These are phyloP conservation scores for Macadamia integrifolia DNA, from an alignment of 164 flowering plant species.

Conservation along the genomic window DNA sequence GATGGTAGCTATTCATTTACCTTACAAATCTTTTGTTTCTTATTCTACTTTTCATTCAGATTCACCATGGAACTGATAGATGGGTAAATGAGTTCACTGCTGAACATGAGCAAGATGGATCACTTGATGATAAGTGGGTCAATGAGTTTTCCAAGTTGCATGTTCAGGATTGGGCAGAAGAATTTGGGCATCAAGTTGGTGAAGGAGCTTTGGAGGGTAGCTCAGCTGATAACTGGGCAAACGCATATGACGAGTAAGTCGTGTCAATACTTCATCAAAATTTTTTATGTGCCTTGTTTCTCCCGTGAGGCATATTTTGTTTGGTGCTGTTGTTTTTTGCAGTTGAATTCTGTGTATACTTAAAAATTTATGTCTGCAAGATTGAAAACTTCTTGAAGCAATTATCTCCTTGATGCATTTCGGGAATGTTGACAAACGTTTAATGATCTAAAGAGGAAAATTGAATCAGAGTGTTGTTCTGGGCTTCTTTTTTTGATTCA, in stretches of 20 bases:
- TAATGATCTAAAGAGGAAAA: no score
- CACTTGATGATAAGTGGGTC: constrained; percentile 73
- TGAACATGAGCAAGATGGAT: constrained; percentile 37
- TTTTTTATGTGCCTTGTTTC: no score
- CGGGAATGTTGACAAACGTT: no score
- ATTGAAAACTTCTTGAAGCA: not conserved
- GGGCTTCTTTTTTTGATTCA: no score
- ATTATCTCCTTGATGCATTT: not conserved
- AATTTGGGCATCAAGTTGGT: constrained; percentile 64
- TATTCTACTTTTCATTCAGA: constrained; percentile 34
- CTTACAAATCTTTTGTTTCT: constrained; percentile 9
- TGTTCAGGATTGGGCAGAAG: constrained; percentile 84
- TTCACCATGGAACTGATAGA: constrained; percentile 45
- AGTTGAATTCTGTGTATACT: not conserved
- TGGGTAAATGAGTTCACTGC: constrained; percentile 76
- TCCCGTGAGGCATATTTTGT: not conserved
- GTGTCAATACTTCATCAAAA: not conserved
- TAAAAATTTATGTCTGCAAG: not conserved
- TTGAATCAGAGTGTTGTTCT: not conserved
- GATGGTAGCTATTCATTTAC: not conserved
- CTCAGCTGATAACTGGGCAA: constrained; percentile 75
- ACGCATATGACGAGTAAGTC: constrained; percentile 84
- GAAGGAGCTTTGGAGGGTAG: constrained; percentile 49
- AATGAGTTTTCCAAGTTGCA: constrained; percentile 85
- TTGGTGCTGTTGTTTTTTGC: not conserved